A percentile compares a stretch with the other conserved stretches of the same genome.
phyloP scores from a whole-genome alignment of 116 monocot species.

The Zostera marina region DNA sequence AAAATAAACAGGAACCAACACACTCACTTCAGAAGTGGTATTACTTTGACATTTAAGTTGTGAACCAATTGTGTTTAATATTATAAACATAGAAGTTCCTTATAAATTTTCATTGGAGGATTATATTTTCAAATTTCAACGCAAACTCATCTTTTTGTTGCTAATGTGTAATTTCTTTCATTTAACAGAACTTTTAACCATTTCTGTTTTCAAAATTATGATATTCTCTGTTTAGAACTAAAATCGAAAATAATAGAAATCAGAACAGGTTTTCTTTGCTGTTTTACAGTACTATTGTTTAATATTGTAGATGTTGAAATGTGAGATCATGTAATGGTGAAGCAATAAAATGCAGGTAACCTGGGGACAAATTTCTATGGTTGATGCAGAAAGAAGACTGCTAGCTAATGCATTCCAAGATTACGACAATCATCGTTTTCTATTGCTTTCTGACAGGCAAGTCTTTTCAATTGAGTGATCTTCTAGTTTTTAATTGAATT shows the following conservation, averaged over 20 bases:
- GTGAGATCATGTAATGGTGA: background rate
- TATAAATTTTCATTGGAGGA: too few relatives aligned
- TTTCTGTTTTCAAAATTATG: slow-evolving; percentile 1
- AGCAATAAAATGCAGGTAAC: slow-evolving; percentile 33
- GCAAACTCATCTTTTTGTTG: background rate
- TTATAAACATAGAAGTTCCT: too few relatives aligned
- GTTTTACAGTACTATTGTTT: background rate
- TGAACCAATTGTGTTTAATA: too few relatives aligned
- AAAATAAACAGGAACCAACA: too few relatives aligned
- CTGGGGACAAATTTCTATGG: slow-evolving; percentile 90
- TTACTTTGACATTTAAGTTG: too few relatives aligned
- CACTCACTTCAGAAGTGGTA: too few relatives aligned
- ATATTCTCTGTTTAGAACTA: background rate
- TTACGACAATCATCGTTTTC: slow-evolving; percentile 74
- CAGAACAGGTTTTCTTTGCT: background rate
- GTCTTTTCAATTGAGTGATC: slow-evolving; percentile 3
- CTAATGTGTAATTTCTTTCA: background rate
- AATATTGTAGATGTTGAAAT: background rate
- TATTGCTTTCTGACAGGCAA: slow-evolving; percentile 90
- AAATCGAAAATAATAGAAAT: background rate
- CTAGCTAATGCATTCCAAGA: slow-evolving; percentile 79
- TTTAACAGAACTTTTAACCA: slow-evolving; percentile 2
- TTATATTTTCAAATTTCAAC: too few relatives aligned
- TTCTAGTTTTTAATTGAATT: background rate
- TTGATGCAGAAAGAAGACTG: slow-evolving; percentile 89